These are phyloP conservation scores for Colletotrichum brevisporum DNA, from an alignment of 2,329 filamentous ascomycete species.

Conservation along the genomic window DNA sequence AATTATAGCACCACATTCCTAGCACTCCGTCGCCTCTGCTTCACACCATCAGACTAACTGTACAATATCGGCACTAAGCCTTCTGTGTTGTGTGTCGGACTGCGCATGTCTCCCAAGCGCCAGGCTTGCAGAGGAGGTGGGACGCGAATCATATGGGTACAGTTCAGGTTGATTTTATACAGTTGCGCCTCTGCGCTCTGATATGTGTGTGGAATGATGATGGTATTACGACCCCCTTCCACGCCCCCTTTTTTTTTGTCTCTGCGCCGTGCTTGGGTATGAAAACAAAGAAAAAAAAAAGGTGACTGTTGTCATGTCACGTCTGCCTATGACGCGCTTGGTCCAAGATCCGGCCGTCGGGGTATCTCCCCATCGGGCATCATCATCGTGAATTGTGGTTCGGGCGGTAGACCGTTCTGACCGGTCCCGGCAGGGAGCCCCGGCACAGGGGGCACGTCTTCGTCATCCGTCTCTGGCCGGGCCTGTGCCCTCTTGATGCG, in stretches of 20 bases:
- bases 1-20: conserved; percentile 17
- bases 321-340: conserved; percentile 26
- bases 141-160: conserved; percentile 18
- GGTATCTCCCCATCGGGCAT: conserved; percentile 65
- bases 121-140: conserved; percentile 40
- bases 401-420: conserved; percentile 55
- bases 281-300: conserved; percentile 38
- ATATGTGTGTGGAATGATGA: conserved; percentile 23
- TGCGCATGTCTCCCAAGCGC: conserved; percentile 35
- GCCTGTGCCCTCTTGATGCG: conserved; percentile 64
- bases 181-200: conserved; percentile 11
- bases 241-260: conserved; percentile 5
- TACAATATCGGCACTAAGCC: conserved; percentile 15
- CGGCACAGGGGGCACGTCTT: conserved; percentile 56
- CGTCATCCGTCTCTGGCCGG: conserved; percentile 49
- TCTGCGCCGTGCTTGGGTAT: conserved; percentile 37
- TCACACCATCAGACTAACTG: conserved; percentile 1
- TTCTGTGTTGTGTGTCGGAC: conserved; percentile 1
- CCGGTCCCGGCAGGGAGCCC: conserved; percentile 50
- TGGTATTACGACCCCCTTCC: conserved; percentile 32
- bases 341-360: conserved; percentile 53
- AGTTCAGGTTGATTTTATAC: conserved; percentile 22
- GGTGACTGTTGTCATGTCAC: conserved; percentile 17
- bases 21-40: not conserved
- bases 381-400: conserved; percentile 65